Evolutionary conservation across 2,329 filamentous ascomycete genomes (phyloP).

Genomic region (Dryadomyces sulphureus): DNA sequence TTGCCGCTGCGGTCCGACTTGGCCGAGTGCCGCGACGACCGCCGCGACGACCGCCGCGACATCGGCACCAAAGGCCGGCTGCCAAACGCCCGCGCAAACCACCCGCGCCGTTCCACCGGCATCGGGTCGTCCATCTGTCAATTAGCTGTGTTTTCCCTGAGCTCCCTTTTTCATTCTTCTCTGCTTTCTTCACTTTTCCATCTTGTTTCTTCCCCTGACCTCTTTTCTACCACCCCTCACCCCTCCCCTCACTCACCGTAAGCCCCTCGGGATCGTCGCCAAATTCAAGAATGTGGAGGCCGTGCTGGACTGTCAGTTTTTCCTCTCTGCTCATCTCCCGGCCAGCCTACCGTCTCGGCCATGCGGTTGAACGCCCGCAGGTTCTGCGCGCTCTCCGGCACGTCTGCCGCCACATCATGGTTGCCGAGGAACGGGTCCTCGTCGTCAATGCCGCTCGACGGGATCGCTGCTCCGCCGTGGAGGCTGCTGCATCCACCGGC

Average conservation of each 20-base stretch:
- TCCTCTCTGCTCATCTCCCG: no score
- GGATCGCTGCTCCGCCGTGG: slow-evolving; percentile 39
- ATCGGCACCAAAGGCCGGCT: slow-evolving; percentile 14
- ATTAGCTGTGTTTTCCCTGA: no score
- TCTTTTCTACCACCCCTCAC: no score
- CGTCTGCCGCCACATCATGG: slow-evolving; percentile 27
- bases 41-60: slow-evolving; percentile 6
- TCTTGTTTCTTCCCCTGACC: no score
- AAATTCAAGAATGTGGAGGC: slow-evolving; percentile 27
- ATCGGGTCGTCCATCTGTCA: slow-evolving; percentile 3
- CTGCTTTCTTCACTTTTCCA: no score
- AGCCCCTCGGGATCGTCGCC: slow-evolving; percentile 17
- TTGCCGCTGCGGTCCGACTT: slow-evolving; percentile 6
- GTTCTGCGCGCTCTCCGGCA: slow-evolving; percentile 26
- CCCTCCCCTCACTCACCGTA: no score
- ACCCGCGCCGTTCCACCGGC: slow-evolving; percentile 11
- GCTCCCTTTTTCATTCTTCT: no score
- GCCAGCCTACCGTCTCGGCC: slow-evolving; percentile 34
- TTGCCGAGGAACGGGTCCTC: slow-evolving; percentile 29
- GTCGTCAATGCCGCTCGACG: slow-evolving; percentile 35
- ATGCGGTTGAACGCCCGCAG: slow-evolving; percentile 45
- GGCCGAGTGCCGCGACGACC: slow-evolving; percentile 11
- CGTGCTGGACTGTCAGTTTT: slow-evolving; percentile 39
- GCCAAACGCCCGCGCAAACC: slow-evolving; percentile 19
- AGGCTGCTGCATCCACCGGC: not conserved